Evolutionary conservation across 108 stramenopile genomes (phyloP).

Genomic region (Cylindrotheca closterium): DNA sequence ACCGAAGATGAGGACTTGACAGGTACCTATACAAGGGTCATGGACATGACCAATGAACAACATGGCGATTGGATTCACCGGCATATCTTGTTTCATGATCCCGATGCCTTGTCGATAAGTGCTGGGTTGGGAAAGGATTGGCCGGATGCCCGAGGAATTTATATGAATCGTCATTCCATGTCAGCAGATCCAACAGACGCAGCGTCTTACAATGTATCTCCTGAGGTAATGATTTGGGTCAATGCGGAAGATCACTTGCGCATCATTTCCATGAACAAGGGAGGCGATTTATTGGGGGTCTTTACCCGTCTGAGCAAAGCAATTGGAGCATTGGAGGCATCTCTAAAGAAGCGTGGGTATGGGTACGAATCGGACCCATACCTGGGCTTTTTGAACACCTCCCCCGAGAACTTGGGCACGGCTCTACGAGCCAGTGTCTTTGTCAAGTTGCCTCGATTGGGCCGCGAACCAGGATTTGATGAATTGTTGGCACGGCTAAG

Average conservation of each 20-base stretch:
- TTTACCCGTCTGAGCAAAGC: constrained; percentile 69
- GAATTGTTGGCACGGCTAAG: constrained; percentile 53
- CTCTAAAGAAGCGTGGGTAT: constrained; percentile 49
- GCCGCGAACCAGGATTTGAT: constrained; percentile 61
- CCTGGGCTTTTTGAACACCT: constrained; percentile 76
- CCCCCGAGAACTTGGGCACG: constrained; percentile 88
- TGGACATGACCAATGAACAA: constrained; percentile 77
- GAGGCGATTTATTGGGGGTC: constrained; percentile 87
- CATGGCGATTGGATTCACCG: constrained; percentile 80
- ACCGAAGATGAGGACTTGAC: constrained; percentile 33
- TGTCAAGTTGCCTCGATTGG: constrained; percentile 75
- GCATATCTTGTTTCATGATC: constrained; percentile 83
- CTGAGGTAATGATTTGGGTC: constrained; percentile 88
- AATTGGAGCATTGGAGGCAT: constrained; percentile 55
- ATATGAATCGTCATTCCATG: no score
- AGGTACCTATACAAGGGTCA: constrained; percentile 70
- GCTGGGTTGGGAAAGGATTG: constrained; percentile 81
- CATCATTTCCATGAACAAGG: constrained; percentile 80
- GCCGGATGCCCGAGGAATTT: constrained; percentile 88
- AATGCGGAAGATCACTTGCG: constrained; percentile 92
- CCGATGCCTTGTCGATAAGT: constrained; percentile 76
- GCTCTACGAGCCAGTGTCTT: constrained; percentile 84
- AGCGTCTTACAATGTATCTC: constrained; percentile 59
- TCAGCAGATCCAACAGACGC: no score
- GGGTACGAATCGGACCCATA: constrained; percentile 52